Base-by-base conservation (phyloP, 768 basidiomycete species). In the Pleurotus djamor region DNA sequence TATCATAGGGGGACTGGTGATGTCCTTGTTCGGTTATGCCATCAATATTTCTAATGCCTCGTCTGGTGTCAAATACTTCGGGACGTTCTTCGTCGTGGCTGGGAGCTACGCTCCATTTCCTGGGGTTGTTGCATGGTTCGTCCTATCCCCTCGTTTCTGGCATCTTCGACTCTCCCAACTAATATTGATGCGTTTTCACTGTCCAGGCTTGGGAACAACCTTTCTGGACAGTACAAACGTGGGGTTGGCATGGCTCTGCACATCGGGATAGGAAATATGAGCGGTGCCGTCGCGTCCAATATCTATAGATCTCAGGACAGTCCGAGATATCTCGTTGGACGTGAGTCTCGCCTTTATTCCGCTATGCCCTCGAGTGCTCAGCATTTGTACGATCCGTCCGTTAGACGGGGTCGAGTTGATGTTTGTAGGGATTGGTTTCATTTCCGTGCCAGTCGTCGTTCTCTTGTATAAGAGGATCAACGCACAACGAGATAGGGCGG, bases 201-300 rank as follows among this genome's bases (percentile, higher is more conserved):
- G 14, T 12, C 12, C 56, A 89, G 87, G 87, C 70, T 86, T 4
- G 83, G 83, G 21, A 87, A 86, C 64, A 88, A 90, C 63, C 74
- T 88, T 9, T 71, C 81, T 0, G 88, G 88, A 0, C 85, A 87
- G 60, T 89, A 86, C 67, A 91, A 89, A 67, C 86, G 88, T 3
- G 88, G 76, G 1, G 73, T 86, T 9, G 87, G 84, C 3, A 83
- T 90, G 80, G 87, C 86, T 0, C 55, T 89, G 28, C 84, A 89
- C n/a, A 84, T 88, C 32, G 84, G 85, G 5, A 76, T 88, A 16
- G 87, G 86, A 0, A 87, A 88, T 65, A 82, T 89, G 60, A 72
- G 81, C 32, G 88, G 87, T 1, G 84, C 83, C 0, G 83, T 89
- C 55, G 83, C 87, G 2, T 77, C 79, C 21, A 28, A 28, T 3